Percentiles rank a stretch among this genome's conserved stretches.
phyloP scores from a whole-genome alignment of 2,329 filamentous ascomycete genomes.

The Blastomyces silverae region DNA sequence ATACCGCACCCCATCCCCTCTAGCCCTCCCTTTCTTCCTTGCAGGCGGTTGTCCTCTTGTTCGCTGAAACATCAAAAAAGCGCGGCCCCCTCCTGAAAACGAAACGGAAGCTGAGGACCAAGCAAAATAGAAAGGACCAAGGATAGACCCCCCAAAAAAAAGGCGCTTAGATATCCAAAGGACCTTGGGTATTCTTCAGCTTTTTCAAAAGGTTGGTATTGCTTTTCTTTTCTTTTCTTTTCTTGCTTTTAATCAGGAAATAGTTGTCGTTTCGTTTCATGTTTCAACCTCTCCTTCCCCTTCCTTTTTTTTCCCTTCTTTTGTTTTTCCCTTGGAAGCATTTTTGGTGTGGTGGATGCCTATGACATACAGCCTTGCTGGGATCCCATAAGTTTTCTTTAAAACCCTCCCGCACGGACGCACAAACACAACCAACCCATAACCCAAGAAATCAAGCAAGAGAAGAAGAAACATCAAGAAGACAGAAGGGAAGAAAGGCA shows the following conservation, averaged over 20 bases:
- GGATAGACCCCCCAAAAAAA: neutral
- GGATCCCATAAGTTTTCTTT: neutral
- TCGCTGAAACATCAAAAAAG: conserved; percentile 4
- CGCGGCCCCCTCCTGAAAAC: conserved; percentile 1
- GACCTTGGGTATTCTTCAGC: neutral
- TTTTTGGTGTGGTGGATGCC: neutral
- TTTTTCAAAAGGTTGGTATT: conserved; percentile 4
- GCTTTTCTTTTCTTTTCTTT: neutral
- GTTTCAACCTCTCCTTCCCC: neutral
- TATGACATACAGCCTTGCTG: conserved; percentile 5
- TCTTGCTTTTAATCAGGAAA: neutral
- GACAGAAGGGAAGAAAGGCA: conserved; percentile 1
- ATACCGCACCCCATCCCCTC: neutral
- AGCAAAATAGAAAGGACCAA: conserved; percentile 8
- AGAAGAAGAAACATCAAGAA: conserved; percentile 7
- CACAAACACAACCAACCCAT: neutral
- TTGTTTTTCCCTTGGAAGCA: neutral
- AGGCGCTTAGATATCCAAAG: neutral
- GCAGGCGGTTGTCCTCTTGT: conserved; percentile 2
- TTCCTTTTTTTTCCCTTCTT: neutral
- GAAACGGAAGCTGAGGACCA: conserved; percentile 4
- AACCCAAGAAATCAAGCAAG: neutral
- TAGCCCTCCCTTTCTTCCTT: neutral
- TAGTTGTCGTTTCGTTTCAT: neutral
- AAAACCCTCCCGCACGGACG: conserved; percentile 5